These are phyloP conservation scores for Candida vartiovaarae DNA, from an alignment of 805 yeast genomes.

Conservation along the genomic window DNA sequence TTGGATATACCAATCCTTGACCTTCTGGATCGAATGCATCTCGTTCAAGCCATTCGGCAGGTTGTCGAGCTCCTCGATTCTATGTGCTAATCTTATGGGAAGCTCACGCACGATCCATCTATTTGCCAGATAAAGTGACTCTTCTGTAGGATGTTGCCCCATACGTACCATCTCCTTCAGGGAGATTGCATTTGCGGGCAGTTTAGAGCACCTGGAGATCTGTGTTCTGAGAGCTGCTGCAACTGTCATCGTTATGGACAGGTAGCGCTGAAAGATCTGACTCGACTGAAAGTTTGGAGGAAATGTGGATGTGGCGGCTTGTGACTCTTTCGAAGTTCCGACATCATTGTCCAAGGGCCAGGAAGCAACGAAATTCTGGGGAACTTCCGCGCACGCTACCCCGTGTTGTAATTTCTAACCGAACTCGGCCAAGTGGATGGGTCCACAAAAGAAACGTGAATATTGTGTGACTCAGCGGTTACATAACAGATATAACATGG, in stretches of 20 bases:
- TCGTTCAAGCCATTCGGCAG: constrained; percentile 69
- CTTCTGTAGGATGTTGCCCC: constrained; percentile 74
- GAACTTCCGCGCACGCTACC: no score
- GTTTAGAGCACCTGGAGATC: constrained; percentile 45
- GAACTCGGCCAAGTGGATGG: no score
- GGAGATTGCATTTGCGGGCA: constrained; percentile 80
- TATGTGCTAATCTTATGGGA: constrained; percentile 78
- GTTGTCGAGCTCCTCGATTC: constrained; percentile 76
- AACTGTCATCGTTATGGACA: neutral
- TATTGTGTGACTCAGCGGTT: no score
- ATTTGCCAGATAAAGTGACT: constrained; percentile 73
- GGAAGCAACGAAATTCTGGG: no score
- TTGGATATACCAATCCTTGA: constrained; percentile 85
- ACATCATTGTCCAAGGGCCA: no score
- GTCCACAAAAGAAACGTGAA: no score
- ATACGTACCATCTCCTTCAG: constrained; percentile 87
- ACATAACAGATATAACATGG: no score
- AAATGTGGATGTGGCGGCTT: no score
- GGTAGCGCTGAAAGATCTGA: neutral
- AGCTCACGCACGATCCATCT: constrained; percentile 81
- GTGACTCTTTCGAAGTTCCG: no score
- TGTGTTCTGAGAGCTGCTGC: constrained; percentile 16
- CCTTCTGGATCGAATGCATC: constrained; percentile 70
- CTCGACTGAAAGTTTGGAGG: no score
- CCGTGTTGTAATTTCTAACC: no score